Evolutionary conservation across 2,329 filamentous ascomycete species (phyloP).

Genomic region (Ilyonectria robusta): DNA sequence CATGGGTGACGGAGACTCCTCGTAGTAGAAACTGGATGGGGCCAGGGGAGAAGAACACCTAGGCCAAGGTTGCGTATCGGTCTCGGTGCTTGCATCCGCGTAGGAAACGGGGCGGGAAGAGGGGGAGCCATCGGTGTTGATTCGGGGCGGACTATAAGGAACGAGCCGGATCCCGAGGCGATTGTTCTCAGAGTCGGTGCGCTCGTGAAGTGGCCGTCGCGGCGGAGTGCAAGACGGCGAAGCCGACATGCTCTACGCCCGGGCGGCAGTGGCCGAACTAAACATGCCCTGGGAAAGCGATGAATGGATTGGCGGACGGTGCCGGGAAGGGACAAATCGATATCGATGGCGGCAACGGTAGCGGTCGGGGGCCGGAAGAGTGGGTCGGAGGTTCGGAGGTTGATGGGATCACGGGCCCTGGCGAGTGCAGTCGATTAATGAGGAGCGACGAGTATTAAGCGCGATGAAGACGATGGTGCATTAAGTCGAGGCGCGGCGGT

Average conservation of each 20-base stretch:
- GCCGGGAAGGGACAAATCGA: constrained; percentile 9
- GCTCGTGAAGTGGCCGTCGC: constrained; percentile 49
- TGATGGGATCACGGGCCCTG: constrained; percentile 25
- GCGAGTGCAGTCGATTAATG: constrained; percentile 32
- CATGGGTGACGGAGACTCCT: constrained; percentile 46
- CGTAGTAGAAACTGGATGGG: constrained; percentile 41
- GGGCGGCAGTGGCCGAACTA: constrained; percentile 37
- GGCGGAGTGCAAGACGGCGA: constrained; percentile 49
- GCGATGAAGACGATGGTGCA: constrained; percentile 26
- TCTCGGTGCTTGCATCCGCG: constrained; percentile 42
- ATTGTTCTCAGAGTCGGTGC: constrained; percentile 48
- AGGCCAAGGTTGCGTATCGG: constrained; percentile 37
- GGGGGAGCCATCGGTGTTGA: constrained; percentile 51
- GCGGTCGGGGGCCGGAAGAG: constrained; percentile 33
- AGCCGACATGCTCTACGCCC: constrained; percentile 53
- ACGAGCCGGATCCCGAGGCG: constrained; percentile 56
- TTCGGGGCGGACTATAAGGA: constrained; percentile 56
- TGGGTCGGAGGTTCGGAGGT: constrained; percentile 37
- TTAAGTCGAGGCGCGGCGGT: constrained; percentile 24
- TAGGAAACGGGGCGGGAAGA: constrained; percentile 46
- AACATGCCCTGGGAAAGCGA: constrained; percentile 41
- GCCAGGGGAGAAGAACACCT: constrained; percentile 35
- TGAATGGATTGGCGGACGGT: constrained; percentile 3
- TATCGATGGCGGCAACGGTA: constrained; percentile 25
- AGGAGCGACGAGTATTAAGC: constrained; percentile 33